phyloP scores from a whole-genome alignment of 1,284 basidiomycete genomes.

The Cryptococcus neoformans region DNA sequence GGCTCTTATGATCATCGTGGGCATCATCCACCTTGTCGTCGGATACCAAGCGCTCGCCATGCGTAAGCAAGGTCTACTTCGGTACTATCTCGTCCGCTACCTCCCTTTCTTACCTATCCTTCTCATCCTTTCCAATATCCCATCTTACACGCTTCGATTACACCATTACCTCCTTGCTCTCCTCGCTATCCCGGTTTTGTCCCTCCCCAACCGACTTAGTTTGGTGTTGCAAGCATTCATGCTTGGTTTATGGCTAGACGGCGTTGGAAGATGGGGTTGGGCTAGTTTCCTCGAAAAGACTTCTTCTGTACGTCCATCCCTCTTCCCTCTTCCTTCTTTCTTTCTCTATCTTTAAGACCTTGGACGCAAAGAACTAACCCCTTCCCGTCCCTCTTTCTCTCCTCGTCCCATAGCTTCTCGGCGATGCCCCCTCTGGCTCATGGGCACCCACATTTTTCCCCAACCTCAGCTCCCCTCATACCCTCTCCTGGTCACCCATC shows the following conservation, averaged over 20 bases:
- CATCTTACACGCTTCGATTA: constrained; percentile 32
- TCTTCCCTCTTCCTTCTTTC: neutral
- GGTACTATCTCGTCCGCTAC: constrained; percentile 41
- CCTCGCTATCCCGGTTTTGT: constrained; percentile 35
- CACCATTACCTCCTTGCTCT: constrained; percentile 43
- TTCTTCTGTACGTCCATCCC: constrained; percentile 19
- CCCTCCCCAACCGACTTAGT: constrained; percentile 37
- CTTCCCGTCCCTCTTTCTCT: neutral
- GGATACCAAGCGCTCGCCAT: constrained; percentile 32
- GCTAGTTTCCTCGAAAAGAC: constrained; percentile 37
- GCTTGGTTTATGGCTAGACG: constrained; percentile 43
- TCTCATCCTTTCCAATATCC: constrained; percentile 31
- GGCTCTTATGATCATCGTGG: constrained; percentile 25
- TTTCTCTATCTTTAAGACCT: too few relatives aligned
- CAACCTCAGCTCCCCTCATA: constrained; percentile 5
- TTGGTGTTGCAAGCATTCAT: constrained; percentile 38
- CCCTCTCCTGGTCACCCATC: constrained; percentile 9
- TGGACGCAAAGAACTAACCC: too few relatives aligned
- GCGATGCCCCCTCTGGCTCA: constrained; percentile 24
- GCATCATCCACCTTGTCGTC: constrained; percentile 30
- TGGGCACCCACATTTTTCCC: constrained; percentile 7
- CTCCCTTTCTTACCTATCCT: constrained; percentile 37
- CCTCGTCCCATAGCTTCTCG: constrained; percentile 15
- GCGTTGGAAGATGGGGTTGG: constrained; percentile 45
- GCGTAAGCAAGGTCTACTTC: constrained; percentile 31